Percentiles rank a stretch among this genome's conserved stretches.
Evolutionary conservation across 2,329 filamentous ascomycete genomes (phyloP).

Genomic region (Neonectria punicea): DNA sequence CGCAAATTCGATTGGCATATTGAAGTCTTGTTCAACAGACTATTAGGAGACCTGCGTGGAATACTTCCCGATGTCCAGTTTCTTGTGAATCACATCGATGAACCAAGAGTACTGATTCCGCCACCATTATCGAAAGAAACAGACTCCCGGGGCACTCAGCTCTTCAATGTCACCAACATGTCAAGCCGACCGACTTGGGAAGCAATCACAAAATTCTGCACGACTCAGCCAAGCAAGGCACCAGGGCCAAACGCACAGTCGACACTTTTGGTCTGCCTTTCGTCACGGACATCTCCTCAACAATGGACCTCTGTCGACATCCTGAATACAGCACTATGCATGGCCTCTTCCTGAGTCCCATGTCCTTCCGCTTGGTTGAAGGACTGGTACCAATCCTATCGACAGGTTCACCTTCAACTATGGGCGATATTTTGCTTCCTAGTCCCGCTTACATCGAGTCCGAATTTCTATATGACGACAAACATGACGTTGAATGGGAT

Average conservation of each 20-base stretch:
- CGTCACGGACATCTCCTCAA: slow-evolving; percentile 42
- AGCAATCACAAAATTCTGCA: slow-evolving; percentile 46
- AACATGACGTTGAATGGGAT: slow-evolving; percentile 58
- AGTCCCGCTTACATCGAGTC: slow-evolving; percentile 59
- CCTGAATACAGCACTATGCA: slow-evolving; percentile 56
- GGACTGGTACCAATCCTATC: slow-evolving; percentile 59
- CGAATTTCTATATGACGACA: slow-evolving; percentile 54
- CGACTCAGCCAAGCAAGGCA: neutral
- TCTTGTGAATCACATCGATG: slow-evolving; percentile 60
- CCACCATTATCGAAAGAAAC: neutral
- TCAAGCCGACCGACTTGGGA: slow-evolving; percentile 46
- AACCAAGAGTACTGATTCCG: slow-evolving; percentile 55
- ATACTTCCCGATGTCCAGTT: slow-evolving; percentile 53
- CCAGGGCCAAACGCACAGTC: neutral
- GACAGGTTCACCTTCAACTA: slow-evolving; percentile 55
- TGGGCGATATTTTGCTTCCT: slow-evolving; percentile 64
- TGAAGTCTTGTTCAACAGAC: slow-evolving; percentile 44
- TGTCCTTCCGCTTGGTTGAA: slow-evolving; percentile 53
- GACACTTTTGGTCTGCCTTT: slow-evolving; percentile 49
- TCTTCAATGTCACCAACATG: slow-evolving; percentile 41
- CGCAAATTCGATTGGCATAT: slow-evolving; percentile 51
- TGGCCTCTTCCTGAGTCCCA: slow-evolving; percentile 57
- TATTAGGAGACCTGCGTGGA: slow-evolving; percentile 40
- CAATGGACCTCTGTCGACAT: slow-evolving; percentile 56
- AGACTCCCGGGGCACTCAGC: neutral